Evolutionary conservation across 495 filamentous ascomycete genomes (phyloP).

Genomic region (Penicillium psychrofluorescens): DNA sequence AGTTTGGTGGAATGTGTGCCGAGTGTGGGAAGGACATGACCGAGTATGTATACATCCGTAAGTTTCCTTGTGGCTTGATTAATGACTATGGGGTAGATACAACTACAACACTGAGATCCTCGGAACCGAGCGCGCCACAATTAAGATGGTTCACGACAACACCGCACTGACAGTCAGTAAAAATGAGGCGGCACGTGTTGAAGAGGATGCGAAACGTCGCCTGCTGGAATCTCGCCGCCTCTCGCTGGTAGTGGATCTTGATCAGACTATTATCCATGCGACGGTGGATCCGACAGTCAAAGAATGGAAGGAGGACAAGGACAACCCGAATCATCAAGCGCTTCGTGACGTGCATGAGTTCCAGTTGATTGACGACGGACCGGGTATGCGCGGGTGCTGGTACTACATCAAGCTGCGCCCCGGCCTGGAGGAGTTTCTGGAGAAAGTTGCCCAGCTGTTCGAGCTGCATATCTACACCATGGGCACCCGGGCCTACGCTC

Average conservation of each 20-base stretch:
- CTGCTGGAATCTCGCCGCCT: slow-evolving; percentile 73
- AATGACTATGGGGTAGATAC: slow-evolving; percentile 23
- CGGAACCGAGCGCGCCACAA: slow-evolving; percentile 72
- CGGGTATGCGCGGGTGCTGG: slow-evolving; percentile 66
- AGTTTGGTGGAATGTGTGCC: slow-evolving; percentile 83
- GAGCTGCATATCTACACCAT: slow-evolving; percentile 99
- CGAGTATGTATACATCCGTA: slow-evolving; percentile 37
- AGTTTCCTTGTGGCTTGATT: not conserved
- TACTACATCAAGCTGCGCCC: slow-evolving; percentile 99
- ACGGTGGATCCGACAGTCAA: slow-evolving; percentile 94
- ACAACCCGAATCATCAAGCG: slow-evolving; percentile 85
- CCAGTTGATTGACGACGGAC: slow-evolving; percentile 78
- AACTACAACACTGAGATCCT: slow-evolving; percentile 51
- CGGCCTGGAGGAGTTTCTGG: slow-evolving; percentile 74
- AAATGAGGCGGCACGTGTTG: slow-evolving; percentile 68
- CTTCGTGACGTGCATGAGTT: slow-evolving; percentile 83
- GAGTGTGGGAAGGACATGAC: slow-evolving; percentile 98
- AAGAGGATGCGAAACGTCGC: slow-evolving; percentile 78
- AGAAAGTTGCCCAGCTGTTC: slow-evolving; percentile 71
- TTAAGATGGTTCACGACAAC: slow-evolving; percentile 91
- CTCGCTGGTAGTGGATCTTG: slow-evolving; percentile 91
- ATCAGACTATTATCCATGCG: slow-evolving; percentile 98
- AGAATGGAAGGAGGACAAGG: slow-evolving; percentile 85
- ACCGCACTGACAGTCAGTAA: slow-evolving; percentile 66
- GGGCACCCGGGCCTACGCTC: slow-evolving; percentile 91